A percentile compares a stretch with the other conserved stretches of the same genome.
Conservation (phyloP, 2,329 filamentous ascomycete species). For the Elsinoe ampelina region DNA sequence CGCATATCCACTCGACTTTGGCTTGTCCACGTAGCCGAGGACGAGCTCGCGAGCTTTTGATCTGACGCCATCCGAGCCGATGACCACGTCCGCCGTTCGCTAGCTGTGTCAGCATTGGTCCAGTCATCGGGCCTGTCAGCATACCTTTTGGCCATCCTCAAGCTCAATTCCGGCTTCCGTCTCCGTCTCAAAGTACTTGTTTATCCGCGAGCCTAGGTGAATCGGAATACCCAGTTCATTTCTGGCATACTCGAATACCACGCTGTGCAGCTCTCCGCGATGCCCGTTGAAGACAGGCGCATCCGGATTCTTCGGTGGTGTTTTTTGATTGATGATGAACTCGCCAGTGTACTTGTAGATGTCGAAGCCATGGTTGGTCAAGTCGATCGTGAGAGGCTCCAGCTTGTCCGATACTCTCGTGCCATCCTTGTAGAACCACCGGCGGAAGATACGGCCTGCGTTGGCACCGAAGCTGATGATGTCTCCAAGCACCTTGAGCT, state of each 20-base stretch:
- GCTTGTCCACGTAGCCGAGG: constrained; percentile 43
- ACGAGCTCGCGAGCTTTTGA: constrained; percentile 43
- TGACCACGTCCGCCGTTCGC: constrained; percentile 37
- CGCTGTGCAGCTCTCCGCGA: constrained; percentile 50
- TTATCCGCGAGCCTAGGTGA: constrained; percentile 43
- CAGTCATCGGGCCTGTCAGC: neutral
- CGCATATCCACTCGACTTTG: constrained; percentile 45
- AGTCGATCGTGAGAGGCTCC: constrained; percentile 41
- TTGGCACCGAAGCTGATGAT: constrained; percentile 54
- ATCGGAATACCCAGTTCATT: constrained; percentile 49
- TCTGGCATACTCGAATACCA: constrained; percentile 49
- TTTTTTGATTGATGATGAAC: constrained; percentile 48
- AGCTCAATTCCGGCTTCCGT: constrained; percentile 44
- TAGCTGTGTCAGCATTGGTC: constrained; percentile 15
- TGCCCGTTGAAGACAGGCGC: constrained; percentile 53
- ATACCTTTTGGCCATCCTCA: constrained; percentile 38
- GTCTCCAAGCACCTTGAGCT: constrained; percentile 49
- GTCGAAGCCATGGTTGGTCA: constrained; percentile 47
- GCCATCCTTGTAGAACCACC: constrained; percentile 35
- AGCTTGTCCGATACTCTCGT: constrained; percentile 10
- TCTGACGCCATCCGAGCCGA: constrained; percentile 45
- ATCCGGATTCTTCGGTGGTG: constrained; percentile 36
- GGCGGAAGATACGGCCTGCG: constrained; percentile 49
- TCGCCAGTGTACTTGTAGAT: constrained; percentile 56
- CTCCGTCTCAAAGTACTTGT: constrained; percentile 48